A percentile compares a stretch with the other conserved stretches of the same genome.
These are phyloP conservation scores for Fusarium tjaetaba DNA, from an alignment of 2,329 filamentous ascomycete species.

Conservation along the genomic window DNA sequence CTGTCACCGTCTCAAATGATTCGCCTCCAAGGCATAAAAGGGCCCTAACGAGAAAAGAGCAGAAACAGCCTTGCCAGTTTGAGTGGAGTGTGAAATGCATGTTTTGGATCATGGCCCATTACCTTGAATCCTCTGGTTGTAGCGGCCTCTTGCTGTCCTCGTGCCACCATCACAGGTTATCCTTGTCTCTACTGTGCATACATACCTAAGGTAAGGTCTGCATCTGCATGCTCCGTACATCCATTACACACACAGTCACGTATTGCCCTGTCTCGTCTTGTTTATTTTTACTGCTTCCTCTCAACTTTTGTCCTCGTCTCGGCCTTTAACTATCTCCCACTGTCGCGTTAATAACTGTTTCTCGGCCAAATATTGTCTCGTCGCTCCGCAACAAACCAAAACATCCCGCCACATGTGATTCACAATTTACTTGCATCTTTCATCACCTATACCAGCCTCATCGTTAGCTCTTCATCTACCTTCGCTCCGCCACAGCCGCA, in stretches of 20 bases:
- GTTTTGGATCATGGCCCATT: constrained; percentile 27
- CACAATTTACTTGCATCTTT: constrained; percentile 13
- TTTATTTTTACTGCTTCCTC: constrained; percentile 14
- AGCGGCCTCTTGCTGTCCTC: constrained; percentile 27
- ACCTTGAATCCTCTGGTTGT: constrained; percentile 24
- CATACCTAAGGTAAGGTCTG: neutral
- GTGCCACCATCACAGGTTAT: constrained; percentile 31
- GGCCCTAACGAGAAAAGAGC: constrained; percentile 9
- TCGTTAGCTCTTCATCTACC: constrained; percentile 27
- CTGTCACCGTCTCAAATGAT: constrained; percentile 24
- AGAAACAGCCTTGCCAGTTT: constrained; percentile 26
- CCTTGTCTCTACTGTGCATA: constrained; percentile 14
- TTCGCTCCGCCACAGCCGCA: constrained; percentile 29
- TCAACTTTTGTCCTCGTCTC: neutral
- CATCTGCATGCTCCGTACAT: neutral
- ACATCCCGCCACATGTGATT: constrained; percentile 42
- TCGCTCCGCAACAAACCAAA: constrained; percentile 38
- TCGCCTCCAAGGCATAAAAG: constrained; percentile 30
- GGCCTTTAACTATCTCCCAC: neutral
- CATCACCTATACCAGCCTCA: constrained; percentile 18
- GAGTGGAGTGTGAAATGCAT: constrained; percentile 15
- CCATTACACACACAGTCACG: constrained; percentile 2
- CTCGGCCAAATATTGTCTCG: constrained; percentile 7
- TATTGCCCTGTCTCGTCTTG: constrained; percentile 4
- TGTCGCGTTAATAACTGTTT: constrained; percentile 1